A percentile compares a stretch with the other conserved stretches of the same genome.
phyloP scores from a whole-genome alignment of 1,139 yeast species.

The Diutina siamensis region DNA sequence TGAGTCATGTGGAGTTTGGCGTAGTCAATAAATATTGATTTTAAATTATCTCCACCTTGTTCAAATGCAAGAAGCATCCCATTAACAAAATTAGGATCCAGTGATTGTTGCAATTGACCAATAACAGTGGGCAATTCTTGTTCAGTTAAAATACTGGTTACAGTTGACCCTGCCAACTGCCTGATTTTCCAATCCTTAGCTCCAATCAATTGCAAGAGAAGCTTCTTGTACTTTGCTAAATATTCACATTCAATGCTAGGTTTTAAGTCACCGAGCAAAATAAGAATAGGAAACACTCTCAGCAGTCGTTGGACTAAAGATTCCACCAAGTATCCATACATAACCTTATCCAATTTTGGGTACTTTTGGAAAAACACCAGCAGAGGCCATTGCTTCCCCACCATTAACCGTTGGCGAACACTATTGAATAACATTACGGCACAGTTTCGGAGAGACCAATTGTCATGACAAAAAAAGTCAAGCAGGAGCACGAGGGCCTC shows the following conservation, averaged over 20 bases:
- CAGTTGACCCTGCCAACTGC: neutral
- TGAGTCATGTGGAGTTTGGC: neutral
- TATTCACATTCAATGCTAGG: neutral
- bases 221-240: neutral
- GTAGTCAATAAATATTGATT: neutral
- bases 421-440: neutral
- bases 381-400: neutral
- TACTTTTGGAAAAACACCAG: neutral
- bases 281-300: neutral
- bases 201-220: neutral
- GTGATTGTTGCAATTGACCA: neutral
- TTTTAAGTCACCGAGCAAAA: neutral
- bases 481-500: neutral
- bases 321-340: neutral
- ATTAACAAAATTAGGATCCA: neutral
- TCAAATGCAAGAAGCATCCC: neutral
- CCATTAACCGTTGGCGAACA: neutral
- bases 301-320: neutral
- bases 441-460: constrained; percentile 1
- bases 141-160: neutral
- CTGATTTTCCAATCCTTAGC: neutral
- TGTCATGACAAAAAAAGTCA: neutral
- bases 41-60: neutral
- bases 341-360: neutral
- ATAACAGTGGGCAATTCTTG: neutral